These are phyloP conservation scores for Paramarasmius palmivorus DNA, from an alignment of 1,284 basidiomycete species.

Conservation along the genomic window DNA sequence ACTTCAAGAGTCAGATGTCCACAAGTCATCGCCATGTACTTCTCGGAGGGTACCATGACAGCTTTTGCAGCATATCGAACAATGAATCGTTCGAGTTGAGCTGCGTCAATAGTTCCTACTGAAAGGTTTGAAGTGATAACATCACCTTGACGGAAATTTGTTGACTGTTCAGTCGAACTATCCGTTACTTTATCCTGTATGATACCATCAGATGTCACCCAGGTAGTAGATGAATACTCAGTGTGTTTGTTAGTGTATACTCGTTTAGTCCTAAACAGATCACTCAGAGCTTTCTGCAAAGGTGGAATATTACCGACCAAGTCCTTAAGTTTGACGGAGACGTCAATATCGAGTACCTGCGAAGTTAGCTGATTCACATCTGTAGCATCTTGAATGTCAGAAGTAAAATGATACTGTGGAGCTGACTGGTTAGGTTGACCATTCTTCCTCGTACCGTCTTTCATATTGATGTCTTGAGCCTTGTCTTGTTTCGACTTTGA, in stretches of 20 bases:
- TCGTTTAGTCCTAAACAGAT: background rate
- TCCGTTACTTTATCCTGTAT: too few relatives aligned
- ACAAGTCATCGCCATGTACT: slow-evolving; percentile 11
- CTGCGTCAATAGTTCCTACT: background rate
- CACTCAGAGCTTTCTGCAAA: background rate
- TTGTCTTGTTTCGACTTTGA: background rate
- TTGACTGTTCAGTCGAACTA: too few relatives aligned
- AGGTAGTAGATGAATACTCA: background rate
- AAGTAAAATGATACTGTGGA: background rate
- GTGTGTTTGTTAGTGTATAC: background rate
- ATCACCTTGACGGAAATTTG: too few relatives aligned
- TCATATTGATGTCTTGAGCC: background rate
- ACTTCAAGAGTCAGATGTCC: slow-evolving; percentile 3
- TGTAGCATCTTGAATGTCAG: background rate
- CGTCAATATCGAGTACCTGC: background rate
- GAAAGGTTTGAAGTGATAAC: background rate
- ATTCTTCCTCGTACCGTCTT: background rate
- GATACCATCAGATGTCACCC: background rate
- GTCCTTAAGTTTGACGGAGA: background rate
- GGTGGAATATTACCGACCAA: background rate
- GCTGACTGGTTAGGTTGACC: background rate
- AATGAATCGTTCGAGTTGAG: background rate
- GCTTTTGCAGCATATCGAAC: background rate
- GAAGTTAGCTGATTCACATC: background rate
- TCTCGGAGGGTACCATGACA: background rate